Conservation (phyloP, 495 filamentous ascomycete species). For the Chaetomidium leptoderma region DNA sequence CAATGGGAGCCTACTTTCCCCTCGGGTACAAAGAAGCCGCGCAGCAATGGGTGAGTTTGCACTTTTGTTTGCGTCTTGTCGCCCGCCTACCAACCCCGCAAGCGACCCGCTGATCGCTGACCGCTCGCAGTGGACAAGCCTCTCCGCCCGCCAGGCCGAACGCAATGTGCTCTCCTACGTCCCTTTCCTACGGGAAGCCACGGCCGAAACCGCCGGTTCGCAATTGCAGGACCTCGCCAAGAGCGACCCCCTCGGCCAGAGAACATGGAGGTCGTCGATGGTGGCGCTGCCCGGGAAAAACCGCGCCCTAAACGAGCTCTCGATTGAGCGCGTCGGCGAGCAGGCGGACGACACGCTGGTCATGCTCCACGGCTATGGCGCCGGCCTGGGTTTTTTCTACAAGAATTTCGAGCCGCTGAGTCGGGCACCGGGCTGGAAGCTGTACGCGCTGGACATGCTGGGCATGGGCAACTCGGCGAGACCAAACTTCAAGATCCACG, state of each 20-base stretch:
- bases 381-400: slow-evolving; percentile 94
- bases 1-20: slow-evolving; percentile 57
- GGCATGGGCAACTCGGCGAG: slow-evolving; percentile 90
- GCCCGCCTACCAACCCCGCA: background rate
- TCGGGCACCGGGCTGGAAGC: slow-evolving; percentile 73
- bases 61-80: background rate
- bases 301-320: slow-evolving; percentile 87
- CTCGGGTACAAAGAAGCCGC: slow-evolving; percentile 88
- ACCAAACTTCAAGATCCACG: slow-evolving; percentile 75
- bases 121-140: slow-evolving; percentile 65
- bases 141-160: slow-evolving; percentile 80
- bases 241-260: slow-evolving; percentile 76
- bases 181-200: slow-evolving; percentile 72
- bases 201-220: slow-evolving; percentile 45
- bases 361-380: slow-evolving; percentile 96
- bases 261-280: slow-evolving; percentile 80
- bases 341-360: slow-evolving; percentile 78
- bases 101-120: background rate
- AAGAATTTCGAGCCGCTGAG: slow-evolving; percentile 89
- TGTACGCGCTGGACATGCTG: slow-evolving; percentile 87
- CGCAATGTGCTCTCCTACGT: slow-evolving; percentile 84
- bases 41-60: slow-evolving; percentile 75
- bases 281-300: slow-evolving; percentile 80
- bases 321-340: slow-evolving; percentile 78
- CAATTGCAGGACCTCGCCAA: slow-evolving; percentile 43